Conservation (phyloP, 2,329 filamentous ascomycete genomes). For the Apiospora hydei region DNA sequence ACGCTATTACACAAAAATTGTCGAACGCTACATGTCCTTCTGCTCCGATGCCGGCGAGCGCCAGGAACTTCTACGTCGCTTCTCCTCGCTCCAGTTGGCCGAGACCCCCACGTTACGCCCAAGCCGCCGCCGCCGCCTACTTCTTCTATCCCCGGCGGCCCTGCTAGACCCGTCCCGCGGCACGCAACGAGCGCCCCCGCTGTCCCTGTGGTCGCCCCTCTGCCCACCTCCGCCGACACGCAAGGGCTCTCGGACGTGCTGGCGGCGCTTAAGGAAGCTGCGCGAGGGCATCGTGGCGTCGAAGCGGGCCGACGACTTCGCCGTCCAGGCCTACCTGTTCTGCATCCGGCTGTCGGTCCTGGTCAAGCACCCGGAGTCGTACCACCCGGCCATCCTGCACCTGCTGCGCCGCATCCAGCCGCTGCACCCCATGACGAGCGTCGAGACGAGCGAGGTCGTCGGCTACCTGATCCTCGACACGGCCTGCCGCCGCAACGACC, state of each 20-base stretch:
- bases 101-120: constrained; percentile 31
- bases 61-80: constrained; percentile 77
- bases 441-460: constrained; percentile 81
- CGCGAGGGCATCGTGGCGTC: constrained; percentile 88
- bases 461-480: constrained; percentile 86
- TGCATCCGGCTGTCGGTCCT: constrained; percentile 85
- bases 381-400: constrained; percentile 85
- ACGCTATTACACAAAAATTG: constrained; percentile 84
- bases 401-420: constrained; percentile 77
- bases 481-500: constrained; percentile 80
- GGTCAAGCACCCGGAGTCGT: constrained; percentile 83
- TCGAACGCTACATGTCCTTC: constrained; percentile 88
- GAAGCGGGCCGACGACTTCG: constrained; percentile 78
- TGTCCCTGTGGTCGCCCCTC: constrained; percentile 23
- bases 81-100: constrained; percentile 67
- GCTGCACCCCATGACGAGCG: constrained; percentile 69
- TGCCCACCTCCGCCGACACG: constrained; percentile 49
- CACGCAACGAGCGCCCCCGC: constrained; percentile 28
- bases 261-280: constrained; percentile 86
- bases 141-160: constrained; percentile 27
- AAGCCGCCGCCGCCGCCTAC: constrained; percentile 10
- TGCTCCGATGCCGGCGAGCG: constrained; percentile 77
- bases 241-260: constrained; percentile 78
- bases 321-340: constrained; percentile 90
- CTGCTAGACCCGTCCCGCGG: constrained; percentile 29